Base-by-base conservation (phyloP, 1,284 basidiomycete genomes). In the Leccinum cinnamomeum region DNA sequence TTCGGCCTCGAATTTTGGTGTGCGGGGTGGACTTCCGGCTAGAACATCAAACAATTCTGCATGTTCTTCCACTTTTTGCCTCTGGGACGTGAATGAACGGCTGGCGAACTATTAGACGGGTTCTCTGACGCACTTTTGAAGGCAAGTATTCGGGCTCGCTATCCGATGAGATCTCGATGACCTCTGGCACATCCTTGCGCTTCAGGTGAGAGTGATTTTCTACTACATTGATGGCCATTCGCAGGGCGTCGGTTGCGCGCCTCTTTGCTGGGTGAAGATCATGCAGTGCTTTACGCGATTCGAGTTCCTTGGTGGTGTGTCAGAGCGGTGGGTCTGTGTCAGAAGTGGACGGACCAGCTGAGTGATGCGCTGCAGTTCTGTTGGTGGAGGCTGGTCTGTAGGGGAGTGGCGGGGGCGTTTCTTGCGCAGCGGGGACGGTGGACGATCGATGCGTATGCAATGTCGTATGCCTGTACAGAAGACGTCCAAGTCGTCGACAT, bases 111-210 rank as follows among this genome's bases (percentile, higher is more conserved):
- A 16, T 28, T 2, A 11, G 39, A 57, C 5, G 30, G 10, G 10
- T 3, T 10, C 18, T 1, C 14, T 7, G 53, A 65, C 73, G 20
- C 11, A 74, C 72, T 61, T 73, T 73, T 33, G 35, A n/a, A 30
- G 68, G 62, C 59, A 18, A 63, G 11, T 3, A 46, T 23, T 75
- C 74, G 6, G 64, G 37, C 25, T 76, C 72, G 33, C 75, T 75
- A 56, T 76, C 74, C 25, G 72, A 75, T 6, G 68, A 67, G 39
- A 76, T 68, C 44, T 65, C 70, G 56, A 76, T 71, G 3, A 72
- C 53, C 28, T 75, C 68, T 0, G 3, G 25, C 7, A 18, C 18
- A 7, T 62, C 61, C 55, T 74, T 75, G 39, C 73, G 70, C 59
- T 76, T 76, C 46, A 68, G 16, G 23, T 64, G 56, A 16, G 25